These are phyloP conservation scores for Xylaria sp. DNA, from an alignment of 2,329 filamentous ascomycete species.

Conservation along the genomic window DNA sequence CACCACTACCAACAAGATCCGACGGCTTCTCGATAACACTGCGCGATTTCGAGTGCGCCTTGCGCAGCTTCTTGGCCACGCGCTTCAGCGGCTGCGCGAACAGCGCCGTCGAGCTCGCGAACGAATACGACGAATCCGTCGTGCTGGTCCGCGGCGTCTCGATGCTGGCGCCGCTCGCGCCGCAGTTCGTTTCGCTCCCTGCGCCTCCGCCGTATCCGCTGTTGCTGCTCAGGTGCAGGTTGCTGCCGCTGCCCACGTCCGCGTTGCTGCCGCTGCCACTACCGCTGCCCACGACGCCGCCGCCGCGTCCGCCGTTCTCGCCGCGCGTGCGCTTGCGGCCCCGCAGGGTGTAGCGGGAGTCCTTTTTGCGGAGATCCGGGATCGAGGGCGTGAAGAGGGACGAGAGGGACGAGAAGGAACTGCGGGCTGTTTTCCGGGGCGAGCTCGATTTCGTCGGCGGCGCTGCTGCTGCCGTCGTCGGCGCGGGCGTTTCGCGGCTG, in stretches of 20 bases:
- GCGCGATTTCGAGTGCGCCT: constrained; percentile 34
- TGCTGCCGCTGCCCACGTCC: too few relatives aligned
- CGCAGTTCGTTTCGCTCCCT: constrained; percentile 28
- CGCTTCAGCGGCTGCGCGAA: constrained; percentile 31
- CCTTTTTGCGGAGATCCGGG: constrained; percentile 17
- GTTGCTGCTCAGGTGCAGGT: too few relatives aligned
- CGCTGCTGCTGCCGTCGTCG: neutral
- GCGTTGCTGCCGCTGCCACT: constrained; percentile 17
- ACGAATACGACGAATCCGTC: constrained; percentile 22
- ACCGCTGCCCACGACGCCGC: constrained; percentile 22
- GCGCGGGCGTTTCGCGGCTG: constrained; percentile 1
- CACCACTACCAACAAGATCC: too few relatives aligned
- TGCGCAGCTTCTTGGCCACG: constrained; percentile 49
- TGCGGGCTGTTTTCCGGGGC: neutral
- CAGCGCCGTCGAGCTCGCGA: constrained; percentile 12
- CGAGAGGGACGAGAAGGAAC: constrained; percentile 8
- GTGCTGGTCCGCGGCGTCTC: constrained; percentile 2
- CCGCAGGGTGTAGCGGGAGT: constrained; percentile 30
- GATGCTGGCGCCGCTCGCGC: neutral
- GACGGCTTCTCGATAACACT: neutral
- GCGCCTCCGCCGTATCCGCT: too few relatives aligned
- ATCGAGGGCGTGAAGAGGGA: constrained; percentile 13
- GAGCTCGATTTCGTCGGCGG: neutral
- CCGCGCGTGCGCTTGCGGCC: constrained; percentile 48
- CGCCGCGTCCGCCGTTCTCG: constrained; percentile 31